These are phyloP conservation scores for Wickerhamiella kurtzmanii DNA, from an alignment of 805 yeast genomes.

Conservation along the genomic window DNA sequence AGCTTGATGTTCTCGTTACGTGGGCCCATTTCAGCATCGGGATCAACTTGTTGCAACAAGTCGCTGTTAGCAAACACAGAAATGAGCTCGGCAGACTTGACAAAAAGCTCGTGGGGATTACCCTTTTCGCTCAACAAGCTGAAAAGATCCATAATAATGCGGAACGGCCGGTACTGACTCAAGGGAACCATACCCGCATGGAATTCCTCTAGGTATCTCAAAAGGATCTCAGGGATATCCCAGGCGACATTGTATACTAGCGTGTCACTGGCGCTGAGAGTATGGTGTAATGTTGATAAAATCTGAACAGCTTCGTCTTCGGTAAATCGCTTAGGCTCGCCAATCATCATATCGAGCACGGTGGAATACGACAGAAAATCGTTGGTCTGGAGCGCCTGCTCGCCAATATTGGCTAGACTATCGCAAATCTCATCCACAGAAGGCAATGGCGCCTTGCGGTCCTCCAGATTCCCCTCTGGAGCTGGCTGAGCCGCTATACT, in stretches of 20 bases:
- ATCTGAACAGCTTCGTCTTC: slow-evolving; percentile 33
- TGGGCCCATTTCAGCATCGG: slow-evolving; percentile 11
- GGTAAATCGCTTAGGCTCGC: slow-evolving; percentile 35
- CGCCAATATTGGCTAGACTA: slow-evolving; percentile 9
- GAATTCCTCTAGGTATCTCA: slow-evolving; percentile 34
- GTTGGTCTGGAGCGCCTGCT: slow-evolving; percentile 28
- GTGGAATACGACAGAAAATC: slow-evolving; percentile 68
- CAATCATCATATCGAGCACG: slow-evolving; percentile 46
- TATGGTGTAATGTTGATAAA: slow-evolving; percentile 18
- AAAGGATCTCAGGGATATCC: slow-evolving; percentile 69
- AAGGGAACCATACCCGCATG: slow-evolving; percentile 15
- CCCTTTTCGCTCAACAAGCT: slow-evolving; percentile 55
- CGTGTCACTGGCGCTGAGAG: slow-evolving; percentile 37
- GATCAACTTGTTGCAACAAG: slow-evolving; percentile 5
- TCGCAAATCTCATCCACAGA: slow-evolving; percentile 13
- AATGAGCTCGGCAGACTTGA: slow-evolving; percentile 57
- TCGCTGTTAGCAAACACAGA: slow-evolving; percentile 2
- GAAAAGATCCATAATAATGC: slow-evolving; percentile 30
- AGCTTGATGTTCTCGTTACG: slow-evolving; percentile 33
- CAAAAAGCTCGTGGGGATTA: slow-evolving; percentile 65
- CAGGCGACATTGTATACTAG: slow-evolving; percentile 65
- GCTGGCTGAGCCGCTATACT: not conserved
- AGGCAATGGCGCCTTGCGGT: not conserved
- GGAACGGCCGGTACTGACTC: slow-evolving; percentile 27
- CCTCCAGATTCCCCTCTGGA: not conserved